Evolutionary conservation across 805 yeast species (phyloP).

Genomic region (Nakazawaea wyomingensis): DNA sequence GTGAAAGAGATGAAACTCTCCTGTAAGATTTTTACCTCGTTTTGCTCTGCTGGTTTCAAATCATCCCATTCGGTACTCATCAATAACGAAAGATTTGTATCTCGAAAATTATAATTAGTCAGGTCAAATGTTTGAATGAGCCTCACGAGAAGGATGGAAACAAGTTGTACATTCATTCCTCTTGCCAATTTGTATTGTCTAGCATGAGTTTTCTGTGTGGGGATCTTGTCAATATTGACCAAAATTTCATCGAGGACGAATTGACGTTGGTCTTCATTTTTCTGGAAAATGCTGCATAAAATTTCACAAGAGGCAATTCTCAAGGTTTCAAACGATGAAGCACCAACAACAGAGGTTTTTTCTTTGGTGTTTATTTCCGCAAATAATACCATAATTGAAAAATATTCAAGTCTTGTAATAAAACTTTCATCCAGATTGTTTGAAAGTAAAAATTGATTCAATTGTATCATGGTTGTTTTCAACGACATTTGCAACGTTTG

Average conservation of each 20-base stretch:
- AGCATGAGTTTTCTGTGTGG: slow-evolving; percentile 37
- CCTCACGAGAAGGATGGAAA: slow-evolving; percentile 40
- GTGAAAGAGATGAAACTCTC: neutral
- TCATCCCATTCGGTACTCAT: slow-evolving; percentile 1
- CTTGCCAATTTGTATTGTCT: slow-evolving; percentile 37
- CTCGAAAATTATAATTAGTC: slow-evolving; percentile 7
- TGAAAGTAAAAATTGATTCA: slow-evolving; percentile 15
- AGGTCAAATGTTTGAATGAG: slow-evolving; percentile 36
- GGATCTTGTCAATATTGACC: slow-evolving; percentile 42
- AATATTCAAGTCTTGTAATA: slow-evolving; percentile 56
- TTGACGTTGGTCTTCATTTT: slow-evolving; percentile 44
- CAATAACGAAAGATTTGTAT: neutral
- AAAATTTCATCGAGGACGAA: slow-evolving; percentile 61
- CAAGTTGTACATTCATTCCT: slow-evolving; percentile 45
- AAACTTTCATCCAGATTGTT: slow-evolving; percentile 41
- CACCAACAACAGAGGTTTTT: slow-evolving; percentile 19
- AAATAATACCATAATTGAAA: slow-evolving; percentile 38
- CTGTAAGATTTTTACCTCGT: neutral
- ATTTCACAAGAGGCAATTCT: slow-evolving; percentile 26
- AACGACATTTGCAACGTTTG: slow-evolving; percentile 5
- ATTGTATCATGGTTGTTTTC: slow-evolving; percentile 14
- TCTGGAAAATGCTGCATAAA: slow-evolving; percentile 32
- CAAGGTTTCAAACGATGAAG: slow-evolving; percentile 23
- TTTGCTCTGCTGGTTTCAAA: neutral
- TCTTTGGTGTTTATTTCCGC: slow-evolving; percentile 25